Evolutionary conservation across 2,329 filamentous ascomycete species (phyloP).

Genomic region (Aaosphaeria pasadenensis): DNA sequence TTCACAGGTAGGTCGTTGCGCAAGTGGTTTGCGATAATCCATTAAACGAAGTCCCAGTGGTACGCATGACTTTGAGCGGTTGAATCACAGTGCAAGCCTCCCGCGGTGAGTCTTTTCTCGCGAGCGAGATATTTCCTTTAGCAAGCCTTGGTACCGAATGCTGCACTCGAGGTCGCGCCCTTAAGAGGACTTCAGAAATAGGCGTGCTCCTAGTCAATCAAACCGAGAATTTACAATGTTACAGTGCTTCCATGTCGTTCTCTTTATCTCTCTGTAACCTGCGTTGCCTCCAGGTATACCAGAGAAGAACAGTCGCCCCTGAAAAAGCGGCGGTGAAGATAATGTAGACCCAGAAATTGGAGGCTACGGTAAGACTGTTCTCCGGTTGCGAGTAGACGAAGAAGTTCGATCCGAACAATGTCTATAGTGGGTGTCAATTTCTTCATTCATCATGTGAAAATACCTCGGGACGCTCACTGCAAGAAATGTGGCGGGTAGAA

Average conservation of each 20-base stretch:
- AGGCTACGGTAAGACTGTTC: constrained; percentile 6
- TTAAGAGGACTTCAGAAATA: no score
- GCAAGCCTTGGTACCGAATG: no score
- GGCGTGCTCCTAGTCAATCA: no score
- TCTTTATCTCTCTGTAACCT: background rate
- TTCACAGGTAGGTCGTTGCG: no score
- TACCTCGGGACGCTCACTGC: background rate
- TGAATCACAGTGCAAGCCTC: no score
- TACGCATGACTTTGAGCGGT: no score
- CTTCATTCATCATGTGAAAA: background rate
- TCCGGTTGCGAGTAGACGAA: constrained; percentile 4
- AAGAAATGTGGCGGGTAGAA: background rate
- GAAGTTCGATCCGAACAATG: constrained; percentile 11
- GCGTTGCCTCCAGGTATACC: constrained; percentile 7
- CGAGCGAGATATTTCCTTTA: no score
- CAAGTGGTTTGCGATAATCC: no score
- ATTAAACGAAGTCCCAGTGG: no score
- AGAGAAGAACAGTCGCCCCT: constrained; percentile 5
- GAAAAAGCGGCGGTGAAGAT: constrained; percentile 5
- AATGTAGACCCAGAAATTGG: constrained; percentile 12
- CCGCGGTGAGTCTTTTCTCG: no score
- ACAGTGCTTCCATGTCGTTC: background rate
- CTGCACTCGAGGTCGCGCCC: no score
- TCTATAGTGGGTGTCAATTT: constrained; percentile 3
- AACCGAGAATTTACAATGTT: background rate